A percentile compares a stretch with the other conserved stretches of the same genome.
phyloP scores from a whole-genome alignment of 2,329 filamentous ascomycete genomes.

The Lachnellula cervina region DNA sequence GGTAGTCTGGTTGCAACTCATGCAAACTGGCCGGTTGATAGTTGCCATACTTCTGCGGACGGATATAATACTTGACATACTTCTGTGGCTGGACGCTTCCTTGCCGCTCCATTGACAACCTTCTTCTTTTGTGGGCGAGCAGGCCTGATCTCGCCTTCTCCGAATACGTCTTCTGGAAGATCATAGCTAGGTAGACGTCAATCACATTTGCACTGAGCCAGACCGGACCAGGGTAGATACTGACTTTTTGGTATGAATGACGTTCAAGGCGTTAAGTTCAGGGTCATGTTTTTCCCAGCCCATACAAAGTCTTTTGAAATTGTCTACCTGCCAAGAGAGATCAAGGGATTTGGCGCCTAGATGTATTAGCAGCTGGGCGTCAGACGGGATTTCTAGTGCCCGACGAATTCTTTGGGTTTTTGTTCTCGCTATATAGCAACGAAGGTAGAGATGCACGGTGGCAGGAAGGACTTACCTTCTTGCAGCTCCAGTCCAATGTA shows the following conservation, averaged over 20 bases:
- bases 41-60: conserved; percentile 8
- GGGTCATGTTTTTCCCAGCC: conserved; percentile 70
- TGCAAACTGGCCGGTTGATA: conserved; percentile 3
- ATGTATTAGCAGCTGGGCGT: conserved; percentile 32
- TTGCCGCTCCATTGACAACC: conserved; percentile 14
- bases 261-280: conserved; percentile 71
- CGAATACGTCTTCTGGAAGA: conserved; percentile 86
- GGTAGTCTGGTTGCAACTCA: neutral
- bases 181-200: conserved; percentile 57
- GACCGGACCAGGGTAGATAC: conserved; percentile 29
- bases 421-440: conserved; percentile 6
- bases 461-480: conserved; percentile 52
- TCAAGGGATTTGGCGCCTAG: conserved; percentile 66
- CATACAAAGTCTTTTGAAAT: conserved; percentile 80
- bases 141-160: conserved; percentile 69
- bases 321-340: conserved; percentile 73
- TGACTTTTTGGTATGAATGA: conserved; percentile 75
- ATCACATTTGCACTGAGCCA: conserved; percentile 12
- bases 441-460: conserved; percentile 1
- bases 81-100: conserved; percentile 29
- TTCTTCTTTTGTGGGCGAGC: conserved; percentile 29
- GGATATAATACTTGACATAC: conserved; percentile 25
- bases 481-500: conserved; percentile 85
- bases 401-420: conserved; percentile 3
- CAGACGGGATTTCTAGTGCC: neutral